phyloP scores from a whole-genome alignment of 2,329 filamentous ascomycete genomes.

The Trichoderma koningii region DNA sequence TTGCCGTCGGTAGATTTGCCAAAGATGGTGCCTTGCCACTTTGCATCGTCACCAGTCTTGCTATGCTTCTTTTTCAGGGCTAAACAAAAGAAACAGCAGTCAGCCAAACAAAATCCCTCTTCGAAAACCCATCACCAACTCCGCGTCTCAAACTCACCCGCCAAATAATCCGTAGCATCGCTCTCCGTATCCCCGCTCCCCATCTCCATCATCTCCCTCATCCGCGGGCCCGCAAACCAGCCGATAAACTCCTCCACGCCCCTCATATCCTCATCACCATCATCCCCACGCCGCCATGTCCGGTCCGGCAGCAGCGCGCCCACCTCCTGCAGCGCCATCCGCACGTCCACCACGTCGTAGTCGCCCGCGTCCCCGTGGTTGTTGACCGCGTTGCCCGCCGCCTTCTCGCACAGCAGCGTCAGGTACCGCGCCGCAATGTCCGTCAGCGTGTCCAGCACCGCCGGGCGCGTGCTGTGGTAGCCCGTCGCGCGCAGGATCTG shows the following conservation, averaged over 20 bases:
- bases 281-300: conserved; percentile 53
- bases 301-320: conserved; percentile 77
- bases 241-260: conserved; percentile 76
- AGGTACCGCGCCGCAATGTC: conserved; percentile 85
- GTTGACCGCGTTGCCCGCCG: conserved; percentile 69
- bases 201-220: conserved; percentile 79
- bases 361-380: conserved; percentile 61
- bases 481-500: conserved; percentile 90
- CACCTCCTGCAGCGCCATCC: conserved; percentile 80
- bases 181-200: conserved; percentile 69
- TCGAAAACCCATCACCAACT: neutral
- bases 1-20: conserved; percentile 72
- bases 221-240: conserved; percentile 75
- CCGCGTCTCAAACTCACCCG: conserved; percentile 48
- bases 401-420: conserved; percentile 69
- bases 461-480: conserved; percentile 79
- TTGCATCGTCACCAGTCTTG: conserved; percentile 82
- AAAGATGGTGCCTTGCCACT: conserved; percentile 81
- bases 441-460: conserved; percentile 83
- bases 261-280: conserved; percentile 62
- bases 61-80: conserved; percentile 90
- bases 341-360: conserved; percentile 68
- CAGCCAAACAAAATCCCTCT: conserved; percentile 43
- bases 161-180: conserved; percentile 70
- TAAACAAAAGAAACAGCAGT: conserved; percentile 36